Evolutionary conservation across 805 yeast genomes (phyloP).

Genomic region (Pichia kluyveri): DNA sequence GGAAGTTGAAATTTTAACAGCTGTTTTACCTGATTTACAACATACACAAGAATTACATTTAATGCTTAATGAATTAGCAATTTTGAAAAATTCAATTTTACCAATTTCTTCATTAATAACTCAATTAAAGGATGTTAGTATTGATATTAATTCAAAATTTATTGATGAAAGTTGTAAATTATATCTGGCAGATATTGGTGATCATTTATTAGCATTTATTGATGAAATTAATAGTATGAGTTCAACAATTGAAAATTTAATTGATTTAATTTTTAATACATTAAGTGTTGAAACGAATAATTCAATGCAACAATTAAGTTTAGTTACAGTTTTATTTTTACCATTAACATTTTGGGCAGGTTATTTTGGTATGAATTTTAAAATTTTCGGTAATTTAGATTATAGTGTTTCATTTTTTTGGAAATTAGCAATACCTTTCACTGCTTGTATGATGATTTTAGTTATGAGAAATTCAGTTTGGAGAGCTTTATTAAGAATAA

Average conservation of each 20-base stretch:
- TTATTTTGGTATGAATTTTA: slow-evolving; percentile 51
- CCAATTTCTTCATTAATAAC: slow-evolving; percentile 40
- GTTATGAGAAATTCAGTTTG: slow-evolving; percentile 26
- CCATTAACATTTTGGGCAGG: slow-evolving; percentile 56
- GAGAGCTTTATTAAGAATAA: slow-evolving; percentile 8
- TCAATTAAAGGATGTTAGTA: slow-evolving; percentile 34
- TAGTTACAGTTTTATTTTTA: slow-evolving; percentile 49
- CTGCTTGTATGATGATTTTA: slow-evolving; percentile 26
- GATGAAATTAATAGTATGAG: slow-evolving; percentile 50
- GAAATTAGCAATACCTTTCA: slow-evolving; percentile 36
- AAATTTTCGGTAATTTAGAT: slow-evolving; percentile 31
- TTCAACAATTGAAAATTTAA: slow-evolving; percentile 39
- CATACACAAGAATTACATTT: slow-evolving; percentile 46
- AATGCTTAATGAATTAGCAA: slow-evolving; percentile 43
- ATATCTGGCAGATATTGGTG: slow-evolving; percentile 47
- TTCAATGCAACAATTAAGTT: slow-evolving; percentile 44
- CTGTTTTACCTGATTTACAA: slow-evolving; percentile 33
- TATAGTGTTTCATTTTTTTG: slow-evolving; percentile 36
- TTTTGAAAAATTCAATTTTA: slow-evolving; percentile 35
- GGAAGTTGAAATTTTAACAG: slow-evolving; percentile 40
- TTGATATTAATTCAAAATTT: slow-evolving; percentile 13
- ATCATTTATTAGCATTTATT: slow-evolving; percentile 42
- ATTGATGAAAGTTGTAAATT: slow-evolving; percentile 36
- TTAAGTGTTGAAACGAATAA: slow-evolving; percentile 46
- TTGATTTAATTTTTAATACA: slow-evolving; percentile 47